Evolutionary conservation across 768 basidiomycete genomes (phyloP), one percentile per base, ranked within the genome.

Genomic region (Leccinum disarticulatum): DNA sequence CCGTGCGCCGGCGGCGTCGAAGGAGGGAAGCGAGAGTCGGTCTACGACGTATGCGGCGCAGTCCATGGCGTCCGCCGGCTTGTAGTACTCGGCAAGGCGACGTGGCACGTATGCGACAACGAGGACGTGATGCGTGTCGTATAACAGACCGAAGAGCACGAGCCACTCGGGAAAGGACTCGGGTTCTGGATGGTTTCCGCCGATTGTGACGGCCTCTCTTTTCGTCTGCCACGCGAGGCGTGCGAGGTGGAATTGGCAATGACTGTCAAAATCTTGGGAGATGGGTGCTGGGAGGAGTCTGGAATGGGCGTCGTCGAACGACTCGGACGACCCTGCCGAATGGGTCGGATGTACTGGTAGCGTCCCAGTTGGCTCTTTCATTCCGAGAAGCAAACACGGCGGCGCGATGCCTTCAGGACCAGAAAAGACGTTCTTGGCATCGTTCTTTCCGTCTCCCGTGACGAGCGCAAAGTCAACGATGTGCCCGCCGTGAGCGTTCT

Each of bases 141-240:
- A 70, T n/a, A 61, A 7, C 51, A 72, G 62, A 15, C 67, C 67
- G 33, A 73, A 70, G 10, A 68, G 50, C 0, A 71, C 54, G 27
- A 71, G 47, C 71, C 70, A 68, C 49, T 73, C 69, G 14, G 70
- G 70, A 53, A 67, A 62, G 48, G 57, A 19, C 47, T 33, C 31
- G 56, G 38, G 1, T 50, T 36, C 33, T 1, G 50, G 28, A 43
- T 27, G 41, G 14, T 46, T 3, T 25, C 27, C 48, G 48, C 28
- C 28, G 28, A 28, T 4, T 6, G 28, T 27, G 27, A 27, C 27
- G 27, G 27, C 3, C 7, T 9, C 43, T 49, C 35, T 36, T 6
- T 55, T 52, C n/a, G 60, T 55, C 49, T 54, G 46, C 43, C 53
- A 52, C 5, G 56, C 35, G 46, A 72, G 64, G 47, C n/a, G 52